These are phyloP conservation scores for Fusarium lateritium DNA, from an alignment of 2,329 filamentous ascomycete genomes.

Conservation along the genomic window DNA sequence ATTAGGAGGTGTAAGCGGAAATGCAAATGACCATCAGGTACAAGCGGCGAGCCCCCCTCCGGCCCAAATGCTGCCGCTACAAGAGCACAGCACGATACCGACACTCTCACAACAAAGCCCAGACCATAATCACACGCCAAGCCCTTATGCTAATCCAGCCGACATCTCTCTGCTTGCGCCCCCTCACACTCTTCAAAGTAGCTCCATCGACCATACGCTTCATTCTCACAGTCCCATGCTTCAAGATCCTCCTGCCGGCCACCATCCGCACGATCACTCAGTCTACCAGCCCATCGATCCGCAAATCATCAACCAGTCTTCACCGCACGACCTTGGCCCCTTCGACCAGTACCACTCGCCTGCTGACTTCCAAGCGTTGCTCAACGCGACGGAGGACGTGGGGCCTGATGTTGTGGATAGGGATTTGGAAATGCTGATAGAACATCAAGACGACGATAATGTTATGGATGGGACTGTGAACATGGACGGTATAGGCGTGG, in stretches of 20 bases:
- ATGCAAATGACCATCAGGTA: constrained; percentile 31
- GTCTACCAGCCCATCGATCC: constrained; percentile 72
- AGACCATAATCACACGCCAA: constrained; percentile 49
- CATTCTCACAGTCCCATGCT: constrained; percentile 51
- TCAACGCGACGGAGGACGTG: constrained; percentile 63
- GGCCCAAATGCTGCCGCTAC: constrained; percentile 49
- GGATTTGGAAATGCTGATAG: constrained; percentile 68
- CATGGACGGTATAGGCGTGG: constrained; percentile 42
- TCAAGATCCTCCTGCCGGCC: constrained; percentile 51
- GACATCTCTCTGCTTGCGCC: constrained; percentile 62
- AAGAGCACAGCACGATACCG: constrained; percentile 50
- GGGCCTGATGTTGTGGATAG: constrained; percentile 61
- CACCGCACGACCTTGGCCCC: constrained; percentile 51
- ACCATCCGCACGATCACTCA: constrained; percentile 43
- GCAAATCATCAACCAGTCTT: constrained; percentile 65
- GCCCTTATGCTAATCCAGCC: constrained; percentile 63
- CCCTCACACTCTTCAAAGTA: constrained; percentile 56
- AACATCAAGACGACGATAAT: constrained; percentile 61
- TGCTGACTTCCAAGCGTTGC: constrained; percentile 68
- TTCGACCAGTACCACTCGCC: constrained; percentile 62
- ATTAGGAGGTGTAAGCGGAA: constrained; percentile 12
- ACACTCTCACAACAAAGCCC: constrained; percentile 47
- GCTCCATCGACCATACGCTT: constrained; percentile 45
- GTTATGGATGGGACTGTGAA: constrained; percentile 30
- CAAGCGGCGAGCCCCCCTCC: constrained; percentile 34